Evolutionary conservation across 306 rosid species (phyloP), one percentile per base, ranked within the genome.

Genomic region (Chamaecrista fasciculata): DNA sequence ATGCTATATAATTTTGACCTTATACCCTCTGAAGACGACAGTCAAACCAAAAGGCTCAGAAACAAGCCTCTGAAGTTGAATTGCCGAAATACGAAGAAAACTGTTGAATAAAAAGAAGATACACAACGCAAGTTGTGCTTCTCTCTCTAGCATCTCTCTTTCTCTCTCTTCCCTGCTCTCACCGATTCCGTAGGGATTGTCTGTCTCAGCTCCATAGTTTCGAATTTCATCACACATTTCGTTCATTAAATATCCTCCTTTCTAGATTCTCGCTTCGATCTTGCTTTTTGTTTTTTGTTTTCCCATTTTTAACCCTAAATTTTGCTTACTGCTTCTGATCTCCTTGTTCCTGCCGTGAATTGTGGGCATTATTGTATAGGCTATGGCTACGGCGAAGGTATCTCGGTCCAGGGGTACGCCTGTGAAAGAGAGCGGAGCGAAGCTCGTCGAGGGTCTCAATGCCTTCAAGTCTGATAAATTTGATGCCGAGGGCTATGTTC

Each of bases 401-500:
- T 81, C 91, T 21, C 91, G 98, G 76, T 78, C 93, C 3, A 80
- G 96, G 71, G 70, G 77, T 24, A 52, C 87, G 7, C 68, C 80
- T 70, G 79, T 55, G 7, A 90, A 90, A 76, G 97, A 93, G 66
- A 87, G 78, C 40, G 97, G 90, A 58, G 64, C 68, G 1, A 88
- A 88, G 84, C 86, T 90, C 21, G 94, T 90, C 60, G 94, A 93
- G 46, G 91, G 91, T 24, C 84, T 93, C 71, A 85, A 60, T 82
- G 76, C 81, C 23, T 93, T 93, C 85, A 90, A 84, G 94, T 78
- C 94, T 33, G 97, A 93, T 12, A 78, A 84, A 76, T 93, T 93
- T 66, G 96, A 93, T 14, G 86, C 97, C 3, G 93, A 88, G 53
- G 55, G 70, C 46, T 93, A 81, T 58, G 86, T 93, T 0, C 96